A percentile compares a stretch with the other conserved stretches of the same genome.
phyloP scores from a whole-genome alignment of 805 yeast species.

The Barnettozyma pratensis region DNA sequence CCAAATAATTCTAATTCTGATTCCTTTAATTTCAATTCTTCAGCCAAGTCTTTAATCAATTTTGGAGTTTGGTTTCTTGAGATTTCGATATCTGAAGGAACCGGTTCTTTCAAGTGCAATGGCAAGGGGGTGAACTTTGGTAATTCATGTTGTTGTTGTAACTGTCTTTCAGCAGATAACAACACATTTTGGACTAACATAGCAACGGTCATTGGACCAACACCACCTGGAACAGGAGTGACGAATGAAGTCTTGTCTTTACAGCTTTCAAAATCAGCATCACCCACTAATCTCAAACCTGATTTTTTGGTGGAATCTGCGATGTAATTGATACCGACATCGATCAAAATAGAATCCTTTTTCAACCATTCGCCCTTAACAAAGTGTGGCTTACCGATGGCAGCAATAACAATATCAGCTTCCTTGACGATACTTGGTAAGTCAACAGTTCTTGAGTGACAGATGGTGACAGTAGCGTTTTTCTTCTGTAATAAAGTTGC shows the following conservation, averaged over 20 bases:
- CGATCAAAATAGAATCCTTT: constrained; percentile 78
- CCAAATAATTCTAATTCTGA: constrained; percentile 87
- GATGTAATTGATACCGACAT: constrained; percentile 91
- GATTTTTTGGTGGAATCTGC: constrained; percentile 69
- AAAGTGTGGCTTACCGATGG: constrained; percentile 81
- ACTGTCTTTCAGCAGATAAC: constrained; percentile 60
- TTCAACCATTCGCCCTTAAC: constrained; percentile 88
- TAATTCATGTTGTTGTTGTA: constrained; percentile 3
- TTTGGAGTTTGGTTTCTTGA: constrained; percentile 88
- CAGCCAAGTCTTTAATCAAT: constrained; percentile 67
- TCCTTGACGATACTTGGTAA: constrained; percentile 50
- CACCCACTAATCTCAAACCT: constrained; percentile 89
- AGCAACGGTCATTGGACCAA: constrained; percentile 99
- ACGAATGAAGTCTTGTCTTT: constrained; percentile 57
- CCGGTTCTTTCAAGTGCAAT: constrained; percentile 53
- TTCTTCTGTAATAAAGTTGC: constrained; percentile 77
- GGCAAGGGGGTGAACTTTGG: constrained; percentile 36
- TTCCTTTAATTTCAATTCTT: constrained; percentile 73
- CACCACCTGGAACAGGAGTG: constrained; percentile 99
- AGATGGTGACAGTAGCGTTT: constrained; percentile 75
- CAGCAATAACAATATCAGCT: constrained; percentile 90
- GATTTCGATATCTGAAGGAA: constrained; percentile 88
- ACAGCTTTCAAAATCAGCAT: constrained; percentile 78
- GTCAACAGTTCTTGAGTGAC: constrained; percentile 70
- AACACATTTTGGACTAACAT: constrained; percentile 85